Evolutionary conservation across 2,329 filamentous ascomycete genomes (phyloP).

Genomic region (Ciborinia camelliae): DNA sequence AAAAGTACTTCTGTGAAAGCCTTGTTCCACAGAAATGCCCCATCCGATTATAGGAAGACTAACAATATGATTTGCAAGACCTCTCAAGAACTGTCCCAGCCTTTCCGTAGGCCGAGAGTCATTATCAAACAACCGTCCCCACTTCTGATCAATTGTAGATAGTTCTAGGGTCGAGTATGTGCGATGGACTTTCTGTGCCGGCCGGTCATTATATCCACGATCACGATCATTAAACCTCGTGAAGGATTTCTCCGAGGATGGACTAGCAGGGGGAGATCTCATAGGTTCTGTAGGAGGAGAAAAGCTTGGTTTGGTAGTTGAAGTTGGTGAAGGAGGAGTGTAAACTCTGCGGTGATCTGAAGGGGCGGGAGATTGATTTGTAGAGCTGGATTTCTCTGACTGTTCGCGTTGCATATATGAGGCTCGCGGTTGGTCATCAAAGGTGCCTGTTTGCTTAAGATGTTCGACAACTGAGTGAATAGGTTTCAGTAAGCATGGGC

Average conservation of each 20-base stretch:
- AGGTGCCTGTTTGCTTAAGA: constrained; percentile 37
- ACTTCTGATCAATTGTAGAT: constrained; percentile 66
- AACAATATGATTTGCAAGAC: constrained; percentile 72
- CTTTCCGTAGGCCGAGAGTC: constrained; percentile 64
- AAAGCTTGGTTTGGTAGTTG: constrained; percentile 33
- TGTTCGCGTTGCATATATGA: constrained; percentile 41
- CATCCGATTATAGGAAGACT: constrained; percentile 31
- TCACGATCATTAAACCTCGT: constrained; percentile 30
- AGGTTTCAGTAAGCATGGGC: constrained; percentile 22
- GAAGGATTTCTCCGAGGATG: constrained; percentile 33
- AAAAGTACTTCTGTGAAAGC: not conserved
- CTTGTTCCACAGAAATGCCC: not conserved
- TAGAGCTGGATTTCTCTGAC: constrained; percentile 36
- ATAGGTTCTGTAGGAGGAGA: constrained; percentile 33
- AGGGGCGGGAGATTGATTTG: constrained; percentile 47
- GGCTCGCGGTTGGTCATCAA: constrained; percentile 33
- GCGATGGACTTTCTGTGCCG: constrained; percentile 18
- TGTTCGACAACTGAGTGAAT: constrained; percentile 35
- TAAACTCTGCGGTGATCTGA: constrained; percentile 43
- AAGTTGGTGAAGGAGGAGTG: constrained; percentile 53
- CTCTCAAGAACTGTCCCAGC: constrained; percentile 67
- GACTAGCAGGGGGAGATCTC: constrained; percentile 37
- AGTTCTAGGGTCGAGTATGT: constrained; percentile 43
- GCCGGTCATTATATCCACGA: constrained; percentile 7
- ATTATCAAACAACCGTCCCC: constrained; percentile 71